Evolutionary conservation across 257 asterid species (phyloP).

Genomic region (Rehmannia glutinosa): DNA sequence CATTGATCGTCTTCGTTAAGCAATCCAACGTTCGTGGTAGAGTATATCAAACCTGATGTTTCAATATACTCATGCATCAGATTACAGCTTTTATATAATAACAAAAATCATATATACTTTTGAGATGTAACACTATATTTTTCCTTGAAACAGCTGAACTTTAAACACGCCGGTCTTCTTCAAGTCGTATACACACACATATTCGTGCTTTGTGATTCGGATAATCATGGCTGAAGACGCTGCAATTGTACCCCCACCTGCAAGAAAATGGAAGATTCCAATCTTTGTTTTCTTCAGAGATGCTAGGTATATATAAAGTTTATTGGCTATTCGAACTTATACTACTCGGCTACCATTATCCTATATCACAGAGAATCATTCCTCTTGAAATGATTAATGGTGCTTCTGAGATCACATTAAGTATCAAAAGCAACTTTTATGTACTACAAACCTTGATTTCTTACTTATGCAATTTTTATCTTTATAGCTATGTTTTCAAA

Average conservation of each 20-base stretch:
- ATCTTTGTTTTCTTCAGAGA: constrained; percentile 65
- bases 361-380: too few species aligned
- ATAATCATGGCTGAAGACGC: constrained; percentile 45
- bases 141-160: not conserved
- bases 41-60: too few species aligned
- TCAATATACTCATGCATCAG: too few species aligned
- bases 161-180: not conserved
- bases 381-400: too few species aligned
- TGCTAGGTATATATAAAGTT: constrained; percentile 33
- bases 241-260: constrained; percentile 2
- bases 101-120: not conserved
- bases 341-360: too few species aligned
- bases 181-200: not conserved
- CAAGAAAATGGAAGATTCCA: constrained; percentile 51
- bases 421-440: too few species aligned
- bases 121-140: not conserved
- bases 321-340: too few species aligned
- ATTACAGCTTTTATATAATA: not conserved
- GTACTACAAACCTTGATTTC: not conserved
- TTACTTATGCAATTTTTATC: not conserved
- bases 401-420: too few species aligned
- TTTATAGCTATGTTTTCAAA: constrained; percentile 53
- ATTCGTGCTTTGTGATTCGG: not conserved
- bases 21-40: too few species aligned
- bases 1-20: too few species aligned